Base-by-base conservation (phyloP, 257 asterid genomes). In the Misopates orontium region DNA sequence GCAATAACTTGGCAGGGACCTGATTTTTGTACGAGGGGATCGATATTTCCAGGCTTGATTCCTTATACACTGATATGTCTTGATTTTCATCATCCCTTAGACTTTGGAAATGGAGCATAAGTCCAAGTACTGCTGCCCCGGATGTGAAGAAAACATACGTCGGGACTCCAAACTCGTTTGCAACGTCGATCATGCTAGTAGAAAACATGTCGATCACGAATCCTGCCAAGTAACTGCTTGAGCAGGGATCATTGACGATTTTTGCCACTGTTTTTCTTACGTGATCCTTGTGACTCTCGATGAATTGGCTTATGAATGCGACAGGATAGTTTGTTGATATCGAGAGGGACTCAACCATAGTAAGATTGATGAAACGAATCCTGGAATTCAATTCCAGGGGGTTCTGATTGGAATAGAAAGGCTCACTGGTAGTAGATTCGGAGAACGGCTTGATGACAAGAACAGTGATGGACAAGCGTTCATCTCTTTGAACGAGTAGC, bases 141-240 rank as follows among this genome's bases (percentile, higher is more conserved):
- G 73, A 53, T 0, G 75, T 66, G 68, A 64, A 74, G 47, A 65
- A 76, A 12, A 73, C 25, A 49, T 80, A 80, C 1, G 61, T 32
- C 10, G 82, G 77, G 42, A 76, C 56, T 2, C 57, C 62, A 41
- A 76, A 39, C 44, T 76, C 82, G 20, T 66, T 41, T 9, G 79
- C 85, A 14, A 80, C 77, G 24, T 80, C 85, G 10, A 76, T 70
- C 82, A 80, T 73, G 13, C 66, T 0, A 1, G 76, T 67, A 39
- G 78, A 73, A 13, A 80, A 71, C 73, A 73, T 53, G 75, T 70
- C 86, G 2, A 83, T 14, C 6, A 79, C 75, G 7, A 79, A 25
- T 1, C 79, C 81, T 0, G 52, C 67, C 10, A 69, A 22, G 10
- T 7, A 53, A 3, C 25, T 11, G 21, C 13, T 41, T 1, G 70